Evolutionary conservation across 208 protist genomes (phyloP).

Genomic region (Vickermania ingenoplastis): DNA sequence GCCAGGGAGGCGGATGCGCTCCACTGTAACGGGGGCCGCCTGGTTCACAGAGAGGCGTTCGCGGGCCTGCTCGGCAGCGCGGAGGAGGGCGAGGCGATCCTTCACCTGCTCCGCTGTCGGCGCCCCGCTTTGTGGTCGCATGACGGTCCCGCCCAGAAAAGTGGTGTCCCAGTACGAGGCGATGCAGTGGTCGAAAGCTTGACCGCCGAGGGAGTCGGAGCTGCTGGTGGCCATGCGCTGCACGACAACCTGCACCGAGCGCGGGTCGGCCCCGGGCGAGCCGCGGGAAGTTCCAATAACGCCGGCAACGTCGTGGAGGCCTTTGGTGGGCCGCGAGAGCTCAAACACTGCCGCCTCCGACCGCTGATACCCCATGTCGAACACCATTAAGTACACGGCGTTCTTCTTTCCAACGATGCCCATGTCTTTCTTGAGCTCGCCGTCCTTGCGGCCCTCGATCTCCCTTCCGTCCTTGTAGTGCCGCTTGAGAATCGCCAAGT

Average conservation of each 20-base stretch:
- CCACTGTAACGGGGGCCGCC: conserved; percentile 69
- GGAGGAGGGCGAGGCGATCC: conserved; percentile 60
- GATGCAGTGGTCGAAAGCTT: conserved; percentile 82
- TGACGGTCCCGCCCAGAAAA: conserved; percentile 23
- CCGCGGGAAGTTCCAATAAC: neutral
- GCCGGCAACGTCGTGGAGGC: neutral
- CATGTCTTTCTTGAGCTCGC: neutral
- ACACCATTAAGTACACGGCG: conserved; percentile 55
- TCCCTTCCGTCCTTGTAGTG: neutral
- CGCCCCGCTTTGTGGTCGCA: conserved; percentile 10
- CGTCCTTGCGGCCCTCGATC: neutral
- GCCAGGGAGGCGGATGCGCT: conserved; percentile 27
- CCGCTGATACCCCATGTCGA: conserved; percentile 73
- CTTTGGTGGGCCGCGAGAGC: conserved; percentile 10
- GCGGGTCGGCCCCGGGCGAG: neutral
- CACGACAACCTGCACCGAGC: conserved; percentile 14
- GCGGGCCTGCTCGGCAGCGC: conserved; percentile 68
- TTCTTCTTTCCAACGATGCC: neutral
- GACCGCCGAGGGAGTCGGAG: conserved; percentile 67
- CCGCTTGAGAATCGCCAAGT: neutral
- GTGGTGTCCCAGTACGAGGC: conserved; percentile 60
- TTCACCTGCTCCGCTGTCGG: conserved; percentile 15
- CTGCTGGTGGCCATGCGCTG: conserved; percentile 29
- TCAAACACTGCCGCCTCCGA: conserved; percentile 72
- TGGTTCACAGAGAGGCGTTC: conserved; percentile 86